phyloP scores from a whole-genome alignment of 1,284 basidiomycete species.

The Chalciporus sp. region DNA sequence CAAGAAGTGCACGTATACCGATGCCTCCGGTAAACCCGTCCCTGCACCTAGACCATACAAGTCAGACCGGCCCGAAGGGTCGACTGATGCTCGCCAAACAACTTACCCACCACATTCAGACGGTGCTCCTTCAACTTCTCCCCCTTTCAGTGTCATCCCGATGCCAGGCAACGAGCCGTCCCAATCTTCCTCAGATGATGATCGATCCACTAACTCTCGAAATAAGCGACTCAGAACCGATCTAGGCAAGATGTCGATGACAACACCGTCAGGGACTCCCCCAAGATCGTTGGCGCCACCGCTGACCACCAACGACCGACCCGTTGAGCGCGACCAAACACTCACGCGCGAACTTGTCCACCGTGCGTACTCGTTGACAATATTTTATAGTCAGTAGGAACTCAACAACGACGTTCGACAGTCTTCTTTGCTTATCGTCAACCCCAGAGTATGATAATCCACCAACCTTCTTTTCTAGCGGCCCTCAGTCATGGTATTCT shows the following conservation, averaged over 20 bases:
- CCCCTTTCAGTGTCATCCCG: slow-evolving; percentile 14
- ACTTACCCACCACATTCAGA: slow-evolving; percentile 23
- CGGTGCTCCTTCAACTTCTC: slow-evolving; percentile 8
- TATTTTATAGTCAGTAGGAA: slow-evolving; percentile 3
- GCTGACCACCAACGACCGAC: slow-evolving; percentile 29
- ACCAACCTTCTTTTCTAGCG: slow-evolving; percentile 72
- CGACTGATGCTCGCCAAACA: slow-evolving; percentile 20
- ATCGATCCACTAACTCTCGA: slow-evolving; percentile 27
- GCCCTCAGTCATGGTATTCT: slow-evolving; percentile 64
- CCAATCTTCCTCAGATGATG: slow-evolving; percentile 30
- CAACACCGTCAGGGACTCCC: slow-evolving; percentile 40
- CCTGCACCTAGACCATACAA: slow-evolving; percentile 59
- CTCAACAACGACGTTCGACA: slow-evolving; percentile 31
- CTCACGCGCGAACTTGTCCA: slow-evolving; percentile 75
- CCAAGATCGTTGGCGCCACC: slow-evolving; percentile 41
- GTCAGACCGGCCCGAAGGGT: slow-evolving; percentile 25
- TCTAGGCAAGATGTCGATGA: slow-evolving; percentile 13
- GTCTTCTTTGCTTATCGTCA: slow-evolving; percentile 83
- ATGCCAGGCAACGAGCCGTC: slow-evolving; percentile 21
- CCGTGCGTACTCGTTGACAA: slow-evolving; percentile 45
- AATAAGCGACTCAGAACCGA: slow-evolving; percentile 28
- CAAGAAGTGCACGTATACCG: slow-evolving; percentile 79
- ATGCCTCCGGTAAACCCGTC: slow-evolving; percentile 73
- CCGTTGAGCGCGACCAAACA: slow-evolving; percentile 56
- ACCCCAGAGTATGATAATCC: slow-evolving; percentile 71